Base-by-base conservation (phyloP, 2,329 filamentous ascomycete genomes). In the Aspergillus sojae region DNA sequence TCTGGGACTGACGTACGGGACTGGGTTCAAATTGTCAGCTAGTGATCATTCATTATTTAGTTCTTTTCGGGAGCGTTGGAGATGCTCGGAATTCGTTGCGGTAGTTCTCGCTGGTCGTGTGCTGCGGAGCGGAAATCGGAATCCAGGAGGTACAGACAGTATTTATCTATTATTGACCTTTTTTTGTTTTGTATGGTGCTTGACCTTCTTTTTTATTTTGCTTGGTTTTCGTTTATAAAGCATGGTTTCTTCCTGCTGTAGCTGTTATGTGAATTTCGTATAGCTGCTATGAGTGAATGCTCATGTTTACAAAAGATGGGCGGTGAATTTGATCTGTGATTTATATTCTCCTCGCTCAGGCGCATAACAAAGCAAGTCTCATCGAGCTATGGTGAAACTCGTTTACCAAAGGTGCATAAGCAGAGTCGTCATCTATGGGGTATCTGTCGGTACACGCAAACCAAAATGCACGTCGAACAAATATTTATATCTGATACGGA, bases 391-490 rank as follows among this genome's bases (percentile, higher is more conserved):
- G 28, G 26, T 34, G 28, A 52, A 34, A 12, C 9, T n/a, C 48
- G 34, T 52, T n/a, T 23, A 39, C 52, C 34, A 55, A 53, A 19
- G 16, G 21, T 39, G 32, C 32, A 55, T 14, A 55, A 55, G 30
- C 32, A 39, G 21, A 52, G 48, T 32, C 32, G 52, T 55, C 21
- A 41, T 60, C 58, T 60, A 60, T 60, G 14, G 46, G 58, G 43
- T 60, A 54, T 60, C 48, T 43, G 26, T 55, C 52, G 52, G 52
- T 55, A 39, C 52, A 55, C 45, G 45, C 45, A 48, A 48, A 48
- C 45, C 23, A 48, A 26, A 26, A 48, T 48, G 45, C 45, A 48
- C 48, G 48, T 52, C 48, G 28, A 52, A 34, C 48, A 52, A 34
- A 52, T n/a, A 19, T 11, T 32, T 32, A 52, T 52, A 57, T 36